Conservation (phyloP, 2,329 filamentous ascomycete species). For the Nigrospora oryzae region DNA sequence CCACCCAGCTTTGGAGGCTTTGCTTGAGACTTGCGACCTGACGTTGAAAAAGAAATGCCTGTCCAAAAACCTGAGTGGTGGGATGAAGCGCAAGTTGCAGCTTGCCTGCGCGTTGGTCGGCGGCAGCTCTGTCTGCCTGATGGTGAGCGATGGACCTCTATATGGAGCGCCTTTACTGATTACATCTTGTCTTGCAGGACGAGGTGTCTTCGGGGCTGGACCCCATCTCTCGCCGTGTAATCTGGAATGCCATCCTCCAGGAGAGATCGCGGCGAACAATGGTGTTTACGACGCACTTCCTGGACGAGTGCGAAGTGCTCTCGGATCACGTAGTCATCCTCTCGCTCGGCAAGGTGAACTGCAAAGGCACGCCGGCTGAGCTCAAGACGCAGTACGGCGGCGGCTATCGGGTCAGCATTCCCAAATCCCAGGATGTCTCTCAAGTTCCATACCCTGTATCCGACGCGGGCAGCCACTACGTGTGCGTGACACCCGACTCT, state of each 20-base stretch:
- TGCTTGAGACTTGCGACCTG: conserved; percentile 58
- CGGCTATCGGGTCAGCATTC: conserved; percentile 20
- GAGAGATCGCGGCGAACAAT: conserved; percentile 16
- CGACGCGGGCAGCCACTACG: conserved; percentile 37
- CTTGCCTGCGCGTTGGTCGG: conserved; percentile 74
- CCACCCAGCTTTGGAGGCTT: conserved; percentile 35
- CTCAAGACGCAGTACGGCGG: conserved; percentile 18
- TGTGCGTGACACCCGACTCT: conserved; percentile 47
- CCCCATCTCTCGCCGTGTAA: conserved; percentile 50
- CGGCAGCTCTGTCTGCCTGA: conserved; percentile 61
- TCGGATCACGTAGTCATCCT: conserved; percentile 17
- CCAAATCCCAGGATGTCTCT: conserved; percentile 12
- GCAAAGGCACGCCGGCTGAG: conserved; percentile 18
- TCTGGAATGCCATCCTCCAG: conserved; percentile 17
- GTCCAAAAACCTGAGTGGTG: conserved; percentile 60
- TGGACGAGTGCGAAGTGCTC: conserved; percentile 18
- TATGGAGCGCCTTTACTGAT: not conserved
- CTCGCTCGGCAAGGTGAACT: conserved; percentile 16
- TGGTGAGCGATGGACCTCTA: conserved; percentile 18
- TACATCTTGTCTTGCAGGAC: conserved; percentile 28
- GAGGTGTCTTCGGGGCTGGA: conserved; percentile 69
- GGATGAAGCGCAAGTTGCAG: conserved; percentile 70
- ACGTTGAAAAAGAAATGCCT: conserved; percentile 51
- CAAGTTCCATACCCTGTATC: conserved; percentile 9
- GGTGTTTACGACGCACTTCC: conserved; percentile 17